Evolutionary conservation across 2,329 filamentous ascomycete genomes (phyloP).

Genomic region (Aureobasidium musti): DNA sequence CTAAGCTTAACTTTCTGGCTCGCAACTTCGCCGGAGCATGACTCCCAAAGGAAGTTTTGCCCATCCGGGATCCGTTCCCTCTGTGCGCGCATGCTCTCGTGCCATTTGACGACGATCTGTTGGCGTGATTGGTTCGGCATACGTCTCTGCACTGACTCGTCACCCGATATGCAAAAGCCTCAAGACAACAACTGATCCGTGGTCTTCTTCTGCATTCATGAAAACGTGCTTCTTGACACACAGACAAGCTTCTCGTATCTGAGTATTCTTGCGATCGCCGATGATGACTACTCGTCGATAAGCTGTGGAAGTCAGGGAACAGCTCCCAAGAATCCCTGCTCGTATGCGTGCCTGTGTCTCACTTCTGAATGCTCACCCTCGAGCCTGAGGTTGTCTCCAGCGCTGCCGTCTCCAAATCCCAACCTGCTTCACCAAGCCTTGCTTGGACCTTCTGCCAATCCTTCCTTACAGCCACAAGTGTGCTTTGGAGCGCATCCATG

Average conservation of each 20-base stretch:
- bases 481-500: constrained; percentile 10
- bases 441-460: constrained; percentile 24
- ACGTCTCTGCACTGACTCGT: constrained; percentile 18
- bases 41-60: neutral
- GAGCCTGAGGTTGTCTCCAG: constrained; percentile 65
- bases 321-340: neutral
- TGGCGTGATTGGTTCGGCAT: constrained; percentile 24
- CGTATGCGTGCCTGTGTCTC: neutral
- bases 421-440: constrained; percentile 55
- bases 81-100: neutral
- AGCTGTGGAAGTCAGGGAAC: too few species aligned
- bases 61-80: neutral
- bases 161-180: constrained; percentile 20
- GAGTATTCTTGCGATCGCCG: constrained; percentile 4
- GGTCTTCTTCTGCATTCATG: neutral
- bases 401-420: constrained; percentile 65
- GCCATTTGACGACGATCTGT: constrained; percentile 4
- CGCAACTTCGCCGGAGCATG: neutral
- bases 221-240: constrained; percentile 15
- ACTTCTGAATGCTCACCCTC: constrained; percentile 31
- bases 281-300: constrained; percentile 5
- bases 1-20: constrained; percentile 5
- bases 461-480: constrained; percentile 22
- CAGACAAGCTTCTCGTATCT: constrained; percentile 25
- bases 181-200: constrained; percentile 24